These are phyloP conservation scores for Kazachstania africana DNA, from an alignment of 805 yeast genomes.

Conservation along the genomic window DNA sequence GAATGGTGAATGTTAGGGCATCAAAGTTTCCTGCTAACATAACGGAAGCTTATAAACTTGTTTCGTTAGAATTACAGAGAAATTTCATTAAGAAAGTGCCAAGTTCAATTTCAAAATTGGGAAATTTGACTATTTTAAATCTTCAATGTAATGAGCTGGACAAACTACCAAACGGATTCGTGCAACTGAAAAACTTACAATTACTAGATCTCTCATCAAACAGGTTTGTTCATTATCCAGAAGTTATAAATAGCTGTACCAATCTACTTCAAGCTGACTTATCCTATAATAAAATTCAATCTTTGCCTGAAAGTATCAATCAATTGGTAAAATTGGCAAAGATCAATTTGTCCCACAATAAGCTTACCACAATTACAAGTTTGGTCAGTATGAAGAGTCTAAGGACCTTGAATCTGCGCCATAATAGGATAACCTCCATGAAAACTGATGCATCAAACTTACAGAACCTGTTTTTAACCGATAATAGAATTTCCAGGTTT, in stretches of 20 bases:
- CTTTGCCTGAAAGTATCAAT: constrained; percentile 51
- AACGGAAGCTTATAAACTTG: constrained; percentile 54
- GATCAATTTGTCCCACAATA: constrained; percentile 66
- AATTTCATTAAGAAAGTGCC: constrained; percentile 63
- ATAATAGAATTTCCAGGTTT: constrained; percentile 64
- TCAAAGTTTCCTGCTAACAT: constrained; percentile 65
- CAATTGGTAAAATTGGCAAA: constrained; percentile 50
- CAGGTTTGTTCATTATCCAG: constrained; percentile 50
- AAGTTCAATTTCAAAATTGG: constrained; percentile 39
- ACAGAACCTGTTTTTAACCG: constrained; percentile 63
- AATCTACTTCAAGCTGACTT: constrained; percentile 59
- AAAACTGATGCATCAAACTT: constrained; percentile 39
- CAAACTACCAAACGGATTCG: constrained; percentile 48
- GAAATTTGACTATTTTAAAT: constrained; percentile 45
- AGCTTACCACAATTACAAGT: constrained; percentile 31
- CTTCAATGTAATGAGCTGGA: constrained; percentile 67
- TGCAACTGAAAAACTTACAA: constrained; percentile 41
- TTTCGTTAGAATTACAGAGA: constrained; percentile 61
- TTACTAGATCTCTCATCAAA: constrained; percentile 74
- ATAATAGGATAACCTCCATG: constrained; percentile 42
- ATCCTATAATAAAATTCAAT: constrained; percentile 63
- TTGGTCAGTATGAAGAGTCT: constrained; percentile 43
- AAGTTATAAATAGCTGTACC: constrained; percentile 46
- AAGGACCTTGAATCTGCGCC: constrained; percentile 65
- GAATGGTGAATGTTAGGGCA: constrained; percentile 62